These are phyloP conservation scores for Penicillium sp. DNA, from an alignment of 2,329 filamentous ascomycete genomes.

Conservation along the genomic window DNA sequence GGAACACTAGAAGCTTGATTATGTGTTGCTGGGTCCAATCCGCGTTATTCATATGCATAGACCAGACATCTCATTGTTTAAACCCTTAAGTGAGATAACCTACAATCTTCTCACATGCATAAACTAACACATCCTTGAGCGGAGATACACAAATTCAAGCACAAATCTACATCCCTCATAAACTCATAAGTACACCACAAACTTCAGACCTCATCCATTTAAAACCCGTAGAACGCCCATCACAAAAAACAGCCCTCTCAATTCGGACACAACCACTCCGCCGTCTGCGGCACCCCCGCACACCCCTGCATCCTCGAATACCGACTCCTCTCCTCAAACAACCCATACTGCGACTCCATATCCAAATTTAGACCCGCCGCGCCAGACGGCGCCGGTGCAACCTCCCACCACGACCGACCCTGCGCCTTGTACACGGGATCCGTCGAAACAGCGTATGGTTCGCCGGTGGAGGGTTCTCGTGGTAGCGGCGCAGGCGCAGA, in stretches of 20 bases:
- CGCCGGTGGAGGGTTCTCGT: constrained; percentile 33
- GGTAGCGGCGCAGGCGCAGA: constrained; percentile 59
- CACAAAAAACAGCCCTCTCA: not conserved
- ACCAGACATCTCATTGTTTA: not conserved
- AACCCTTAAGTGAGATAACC: not conserved
- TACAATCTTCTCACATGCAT: not conserved
- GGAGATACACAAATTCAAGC: not conserved
- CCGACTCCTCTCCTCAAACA: constrained; percentile 37
- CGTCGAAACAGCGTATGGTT: constrained; percentile 38
- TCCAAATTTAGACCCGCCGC: constrained; percentile 13
- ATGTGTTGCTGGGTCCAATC: not conserved
- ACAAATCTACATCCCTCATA: not conserved
- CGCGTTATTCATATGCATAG: not conserved
- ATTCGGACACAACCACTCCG: constrained; percentile 4
- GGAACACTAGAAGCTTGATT: not conserved
- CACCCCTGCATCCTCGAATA: constrained; percentile 10
- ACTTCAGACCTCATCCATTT: too few relatives aligned
- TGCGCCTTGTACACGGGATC: constrained; percentile 47
- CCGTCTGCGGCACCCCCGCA: not conserved
- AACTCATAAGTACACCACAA: not conserved
- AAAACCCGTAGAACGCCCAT: too few relatives aligned
- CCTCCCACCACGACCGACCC: constrained; percentile 43
- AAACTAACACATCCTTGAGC: not conserved
- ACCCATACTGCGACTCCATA: constrained; percentile 43
- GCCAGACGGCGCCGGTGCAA: constrained; percentile 14